A percentile compares a stretch with the other conserved stretches of the same genome.
Evolutionary conservation across 371 early-diverging fungal genomes (phyloP).

Genomic region (Mortierella sp.): DNA sequence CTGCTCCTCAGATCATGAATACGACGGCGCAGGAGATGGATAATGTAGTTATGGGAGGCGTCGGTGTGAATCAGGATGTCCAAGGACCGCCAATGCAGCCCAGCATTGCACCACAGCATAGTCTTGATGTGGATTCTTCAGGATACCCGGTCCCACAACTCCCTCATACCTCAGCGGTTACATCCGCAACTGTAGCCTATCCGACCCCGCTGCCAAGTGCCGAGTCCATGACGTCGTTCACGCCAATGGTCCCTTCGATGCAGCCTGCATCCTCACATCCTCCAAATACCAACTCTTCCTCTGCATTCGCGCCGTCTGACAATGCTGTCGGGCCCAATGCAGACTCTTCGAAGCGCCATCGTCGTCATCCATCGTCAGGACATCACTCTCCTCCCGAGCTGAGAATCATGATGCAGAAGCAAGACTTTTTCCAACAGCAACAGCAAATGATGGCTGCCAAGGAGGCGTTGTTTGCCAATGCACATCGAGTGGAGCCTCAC

Average conservation of each 20-base stretch:
- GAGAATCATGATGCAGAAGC: slow-evolving; percentile 37
- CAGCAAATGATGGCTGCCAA: slow-evolving; percentile 43
- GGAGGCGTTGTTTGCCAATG: slow-evolving; percentile 16
- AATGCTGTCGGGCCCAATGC: background rate
- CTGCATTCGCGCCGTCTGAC: slow-evolving; percentile 33
- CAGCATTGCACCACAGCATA: slow-evolving; percentile 11
- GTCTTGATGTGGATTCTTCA: slow-evolving; percentile 18
- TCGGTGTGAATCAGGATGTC: slow-evolving; percentile 20
- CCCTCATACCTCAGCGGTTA: slow-evolving; percentile 4
- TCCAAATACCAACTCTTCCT: slow-evolving; percentile 23
- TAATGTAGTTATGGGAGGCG: slow-evolving; percentile 9
- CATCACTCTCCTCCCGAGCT: slow-evolving; percentile 45
- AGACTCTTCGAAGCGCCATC: slow-evolving; percentile 38
- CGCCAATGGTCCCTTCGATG: slow-evolving; percentile 50
- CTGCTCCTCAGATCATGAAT: slow-evolving; percentile 20
- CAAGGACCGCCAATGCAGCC: slow-evolving; percentile 22
- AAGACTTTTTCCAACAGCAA: slow-evolving; percentile 43
- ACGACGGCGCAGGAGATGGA: slow-evolving; percentile 21
- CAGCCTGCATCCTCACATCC: slow-evolving; percentile 41
- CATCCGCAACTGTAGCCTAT: slow-evolving; percentile 19
- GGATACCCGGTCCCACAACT: slow-evolving; percentile 10
- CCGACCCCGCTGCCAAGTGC: slow-evolving; percentile 30
- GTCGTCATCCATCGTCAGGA: slow-evolving; percentile 49
- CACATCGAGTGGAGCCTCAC: slow-evolving; percentile 36
- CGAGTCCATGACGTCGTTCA: slow-evolving; percentile 34